phyloP scores from a whole-genome alignment of 345 rosid species.

The Isatis tinctoria region DNA sequence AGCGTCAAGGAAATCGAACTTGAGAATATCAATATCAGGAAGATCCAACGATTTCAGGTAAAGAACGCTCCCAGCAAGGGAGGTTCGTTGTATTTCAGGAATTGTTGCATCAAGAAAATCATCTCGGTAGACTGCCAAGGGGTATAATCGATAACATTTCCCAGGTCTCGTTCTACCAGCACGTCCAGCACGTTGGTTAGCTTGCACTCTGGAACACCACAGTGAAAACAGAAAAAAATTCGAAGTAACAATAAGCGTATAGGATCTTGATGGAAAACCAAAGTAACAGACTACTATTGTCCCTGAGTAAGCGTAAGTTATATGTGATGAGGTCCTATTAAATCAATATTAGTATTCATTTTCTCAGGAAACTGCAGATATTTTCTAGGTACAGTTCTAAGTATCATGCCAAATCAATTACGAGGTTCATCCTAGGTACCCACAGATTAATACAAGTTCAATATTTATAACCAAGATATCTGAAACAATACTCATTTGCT shows the following conservation, averaged over 20 bases:
- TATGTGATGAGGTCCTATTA: slow-evolving; percentile 5
- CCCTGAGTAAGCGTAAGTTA: slow-evolving; percentile 2
- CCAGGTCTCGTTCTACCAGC: slow-evolving; percentile 99
- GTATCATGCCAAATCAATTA: background rate
- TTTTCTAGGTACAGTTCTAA: slow-evolving; percentile 1
- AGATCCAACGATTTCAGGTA: slow-evolving; percentile 94
- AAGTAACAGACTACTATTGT: background rate
- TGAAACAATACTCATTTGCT: slow-evolving; percentile 32
- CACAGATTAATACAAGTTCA: background rate
- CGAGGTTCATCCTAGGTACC: background rate
- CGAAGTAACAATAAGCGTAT: slow-evolving; percentile 4
- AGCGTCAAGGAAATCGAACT: slow-evolving; percentile 93
- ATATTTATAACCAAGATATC: background rate
- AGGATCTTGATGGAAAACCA: background rate
- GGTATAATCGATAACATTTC: slow-evolving; percentile 89
- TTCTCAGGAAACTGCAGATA: background rate
- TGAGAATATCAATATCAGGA: slow-evolving; percentile 81
- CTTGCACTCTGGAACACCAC: slow-evolving; percentile 73
- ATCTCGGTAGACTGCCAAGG: slow-evolving; percentile 65
- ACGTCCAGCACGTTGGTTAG: slow-evolving; percentile 96
- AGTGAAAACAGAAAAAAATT: background rate
- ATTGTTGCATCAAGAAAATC: slow-evolving; percentile 84
- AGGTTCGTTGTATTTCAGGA: slow-evolving; percentile 95
- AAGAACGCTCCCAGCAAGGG: slow-evolving; percentile 93
- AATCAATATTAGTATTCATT: background rate